Base-by-base conservation (phyloP, 1,139 yeast genomes). In the Debaryomyces udenii region DNA sequence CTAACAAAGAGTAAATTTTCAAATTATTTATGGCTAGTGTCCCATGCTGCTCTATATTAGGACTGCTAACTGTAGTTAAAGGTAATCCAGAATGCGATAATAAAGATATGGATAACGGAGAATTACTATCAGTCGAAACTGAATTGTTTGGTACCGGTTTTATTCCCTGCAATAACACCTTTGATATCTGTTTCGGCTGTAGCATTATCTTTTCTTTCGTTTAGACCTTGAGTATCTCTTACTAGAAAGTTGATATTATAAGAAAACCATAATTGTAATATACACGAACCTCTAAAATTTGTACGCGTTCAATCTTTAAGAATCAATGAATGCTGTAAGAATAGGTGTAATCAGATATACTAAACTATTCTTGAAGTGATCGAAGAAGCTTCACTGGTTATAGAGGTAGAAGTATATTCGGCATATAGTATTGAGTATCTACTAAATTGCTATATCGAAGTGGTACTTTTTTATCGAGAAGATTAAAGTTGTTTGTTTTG, bases 1-100 rank as follows among this genome's bases (percentile, higher is more conserved):
- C 77, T 39, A 76, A 53, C 27, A 78, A 57, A n/a, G 78, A 66
- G 47, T 72, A 64, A 9, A 78, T 74, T 44, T 70, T 70, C 26
- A 77, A 57, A 40, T 65, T 67, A 42, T 76, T 80, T 4, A 70
- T 64, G 10, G 64, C 52, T 17, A 63, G 49, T 11, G 47, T 27
- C n/a, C 23, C 46, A 9, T 45, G 41, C n/a, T 29, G 16, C 22
- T 35, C 42, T 11, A 37, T 30, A 11, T 37, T 40, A 47, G 47
- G 32, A 47, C 48, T 26, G 47, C 58, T 41, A 6, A 72, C 74
- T 1, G 76, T 67, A 27, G 71, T 63, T 32, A 71, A 55, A 3
- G 77, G 76, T 17, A 68, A 59, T 1, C 79, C 80, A 31, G 61
- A 59, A 14, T 57, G 43, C 0, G 81, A 70, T 20, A 77, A 61